phyloP scores from a whole-genome alignment of 163 green algal species.

The Prototheca cutis region DNA sequence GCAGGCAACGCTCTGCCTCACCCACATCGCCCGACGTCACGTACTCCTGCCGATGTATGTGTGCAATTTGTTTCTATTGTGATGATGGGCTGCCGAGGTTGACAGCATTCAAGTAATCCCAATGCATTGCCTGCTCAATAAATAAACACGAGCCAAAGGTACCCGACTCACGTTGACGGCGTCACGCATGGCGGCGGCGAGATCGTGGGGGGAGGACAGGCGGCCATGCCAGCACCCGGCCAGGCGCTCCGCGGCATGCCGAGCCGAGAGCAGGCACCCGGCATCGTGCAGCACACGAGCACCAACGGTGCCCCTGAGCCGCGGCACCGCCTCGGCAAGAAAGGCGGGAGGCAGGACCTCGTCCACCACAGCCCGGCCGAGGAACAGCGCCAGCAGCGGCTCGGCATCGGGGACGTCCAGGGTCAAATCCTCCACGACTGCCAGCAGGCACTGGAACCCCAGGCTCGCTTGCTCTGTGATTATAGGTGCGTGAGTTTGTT shows the following conservation, averaged over 20 bases:
- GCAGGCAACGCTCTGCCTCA: constrained; percentile 66
- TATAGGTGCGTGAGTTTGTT: background rate
- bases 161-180: constrained; percentile 22
- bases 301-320: constrained; percentile 17
- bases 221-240: constrained; percentile 78
- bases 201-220: constrained; percentile 40
- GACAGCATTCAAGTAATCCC: too few species aligned
- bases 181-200: constrained; percentile 38
- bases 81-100: too few species aligned
- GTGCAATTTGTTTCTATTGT: too few species aligned
- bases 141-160: too few species aligned
- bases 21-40: constrained; percentile 38
- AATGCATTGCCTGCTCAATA: too few species aligned
- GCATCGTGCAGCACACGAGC: constrained; percentile 14
- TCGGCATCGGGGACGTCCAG: constrained; percentile 78
- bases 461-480: constrained; percentile 23
- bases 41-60: constrained; percentile 53
- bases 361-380: constrained; percentile 69
- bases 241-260: constrained; percentile 80
- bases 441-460: constrained; percentile 71
- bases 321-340: constrained; percentile 52
- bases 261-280: constrained; percentile 52
- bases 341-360: constrained; percentile 77
- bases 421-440: constrained; percentile 60
- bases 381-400: constrained; percentile 31